These are phyloP conservation scores for Trichoderma sp. DNA, from an alignment of 2,329 filamentous ascomycete genomes.

Conservation along the genomic window DNA sequence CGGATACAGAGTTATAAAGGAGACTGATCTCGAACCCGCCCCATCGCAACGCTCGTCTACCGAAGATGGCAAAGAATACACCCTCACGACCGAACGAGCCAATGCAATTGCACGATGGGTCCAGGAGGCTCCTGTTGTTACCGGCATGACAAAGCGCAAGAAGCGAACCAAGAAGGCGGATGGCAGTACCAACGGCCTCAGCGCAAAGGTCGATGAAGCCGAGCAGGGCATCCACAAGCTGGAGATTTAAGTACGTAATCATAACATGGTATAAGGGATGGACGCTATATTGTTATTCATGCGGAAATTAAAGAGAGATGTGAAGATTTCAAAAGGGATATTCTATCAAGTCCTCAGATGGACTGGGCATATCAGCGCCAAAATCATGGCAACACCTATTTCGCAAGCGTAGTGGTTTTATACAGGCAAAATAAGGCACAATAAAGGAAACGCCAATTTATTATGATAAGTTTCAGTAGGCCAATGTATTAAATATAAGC, in stretches of 20 bases:
- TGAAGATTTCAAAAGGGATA: background rate
- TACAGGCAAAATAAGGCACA: background rate
- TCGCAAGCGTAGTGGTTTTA: background rate
- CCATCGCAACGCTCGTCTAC: constrained; percentile 61
- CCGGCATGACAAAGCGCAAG: constrained; percentile 46
- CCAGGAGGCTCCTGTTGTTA: constrained; percentile 55
- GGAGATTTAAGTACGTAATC: background rate
- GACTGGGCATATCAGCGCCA: background rate
- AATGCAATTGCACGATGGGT: constrained; percentile 73
- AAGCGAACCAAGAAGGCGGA: constrained; percentile 38
- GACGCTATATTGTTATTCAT: background rate
- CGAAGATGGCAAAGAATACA: constrained; percentile 70
- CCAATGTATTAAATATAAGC: background rate
- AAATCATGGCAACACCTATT: background rate
- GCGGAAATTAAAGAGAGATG: background rate
- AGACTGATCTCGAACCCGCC: constrained; percentile 13
- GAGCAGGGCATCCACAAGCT: constrained; percentile 1
- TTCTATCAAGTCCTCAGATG: background rate
- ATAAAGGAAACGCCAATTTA: background rate
- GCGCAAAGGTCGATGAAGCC: background rate
- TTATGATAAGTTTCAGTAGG: background rate
- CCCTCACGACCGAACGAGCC: constrained; percentile 70
- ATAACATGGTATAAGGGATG: background rate
- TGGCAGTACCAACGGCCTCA: background rate
- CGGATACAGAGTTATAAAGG: background rate